Percentiles rank a stretch among this genome's conserved stretches.
These are phyloP conservation scores for Pulveroboletus sp. DNA, from an alignment of 1,284 basidiomycete species.

Conservation along the genomic window DNA sequence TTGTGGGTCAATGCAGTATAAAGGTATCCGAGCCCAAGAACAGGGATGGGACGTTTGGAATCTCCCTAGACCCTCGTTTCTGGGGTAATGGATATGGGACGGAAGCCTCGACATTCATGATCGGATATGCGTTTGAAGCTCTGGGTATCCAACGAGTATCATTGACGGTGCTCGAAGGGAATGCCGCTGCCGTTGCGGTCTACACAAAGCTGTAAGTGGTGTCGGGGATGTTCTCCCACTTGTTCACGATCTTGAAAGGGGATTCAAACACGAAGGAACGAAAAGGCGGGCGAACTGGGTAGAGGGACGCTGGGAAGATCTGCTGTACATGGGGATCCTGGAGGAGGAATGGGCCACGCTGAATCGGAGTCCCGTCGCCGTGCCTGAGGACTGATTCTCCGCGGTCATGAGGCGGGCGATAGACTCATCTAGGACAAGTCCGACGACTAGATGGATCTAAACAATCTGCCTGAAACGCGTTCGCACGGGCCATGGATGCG, in stretches of 20 bases:
- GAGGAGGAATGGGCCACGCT: not conserved
- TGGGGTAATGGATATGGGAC: conserved; percentile 24
- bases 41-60: conserved; percentile 20
- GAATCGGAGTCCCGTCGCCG: too few relatives aligned
- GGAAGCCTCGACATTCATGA: conserved; percentile 20
- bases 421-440: too few relatives aligned
- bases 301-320: conserved; percentile 17
- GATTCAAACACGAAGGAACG: conserved; percentile 19
- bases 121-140: conserved; percentile 10
- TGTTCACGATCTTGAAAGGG: conserved; percentile 7
- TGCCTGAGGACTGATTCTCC: too few relatives aligned
- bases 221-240: too few relatives aligned
- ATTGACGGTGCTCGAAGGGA: conserved; percentile 20
- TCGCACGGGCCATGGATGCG: too few relatives aligned
- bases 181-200: conserved; percentile 19
- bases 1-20: conserved; percentile 15
- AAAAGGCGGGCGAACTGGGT: conserved; percentile 17
- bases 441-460: too few relatives aligned
- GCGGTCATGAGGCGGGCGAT: too few relatives aligned
- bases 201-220: conserved; percentile 17
- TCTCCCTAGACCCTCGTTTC: conserved; percentile 8
- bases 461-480: too few relatives aligned
- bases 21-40: conserved; percentile 27
- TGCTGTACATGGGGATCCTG: conserved; percentile 19
- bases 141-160: conserved; percentile 28